These are phyloP conservation scores for Mrakiaceae sp. DNA, from an alignment of 1,284 basidiomycete genomes.

Conservation along the genomic window DNA sequence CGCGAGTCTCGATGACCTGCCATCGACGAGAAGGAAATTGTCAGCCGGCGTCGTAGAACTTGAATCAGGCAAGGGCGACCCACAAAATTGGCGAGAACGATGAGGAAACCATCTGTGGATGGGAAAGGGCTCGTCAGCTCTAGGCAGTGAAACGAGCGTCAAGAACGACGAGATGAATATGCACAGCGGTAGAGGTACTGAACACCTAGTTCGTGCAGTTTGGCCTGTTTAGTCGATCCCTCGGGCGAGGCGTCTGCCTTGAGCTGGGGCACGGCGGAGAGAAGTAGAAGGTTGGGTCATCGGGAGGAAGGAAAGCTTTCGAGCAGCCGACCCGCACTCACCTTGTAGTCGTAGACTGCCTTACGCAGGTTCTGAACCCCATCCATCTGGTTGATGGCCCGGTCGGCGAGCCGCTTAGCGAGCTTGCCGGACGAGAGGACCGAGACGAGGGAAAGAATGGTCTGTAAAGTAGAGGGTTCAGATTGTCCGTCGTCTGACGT, in stretches of 20 bases:
- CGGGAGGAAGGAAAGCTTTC: not conserved
- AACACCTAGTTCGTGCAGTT: constrained; percentile 59
- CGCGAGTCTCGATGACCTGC: not conserved
- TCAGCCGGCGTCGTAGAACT: not conserved
- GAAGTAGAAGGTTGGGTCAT: not conserved
- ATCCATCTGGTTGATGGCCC: constrained; percentile 73
- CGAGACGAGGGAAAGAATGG: constrained; percentile 84
- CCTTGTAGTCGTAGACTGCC: constrained; percentile 64
- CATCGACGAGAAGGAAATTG: no score
- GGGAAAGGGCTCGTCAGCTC: not conserved
- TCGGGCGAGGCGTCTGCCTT: constrained; percentile 73
- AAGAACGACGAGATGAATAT: constrained; percentile 19
- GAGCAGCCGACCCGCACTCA: constrained; percentile 33
- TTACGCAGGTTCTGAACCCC: constrained; percentile 89
- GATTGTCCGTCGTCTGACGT: no score
- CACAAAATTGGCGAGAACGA: constrained; percentile 59
- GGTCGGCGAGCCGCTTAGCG: constrained; percentile 86
- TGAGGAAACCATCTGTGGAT: constrained; percentile 79
- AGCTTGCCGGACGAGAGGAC: constrained; percentile 77
- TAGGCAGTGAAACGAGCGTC: not conserved
- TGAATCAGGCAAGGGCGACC: not conserved
- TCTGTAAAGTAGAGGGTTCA: constrained; percentile 27
- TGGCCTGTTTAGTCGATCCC: constrained; percentile 61
- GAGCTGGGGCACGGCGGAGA: constrained; percentile 52
- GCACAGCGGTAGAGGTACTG: constrained; percentile 59